A percentile compares a stretch with the other conserved stretches of the same genome.
phyloP scores from a whole-genome alignment of 2,329 filamentous ascomycete species.

The Trichoderma guizhouense region DNA sequence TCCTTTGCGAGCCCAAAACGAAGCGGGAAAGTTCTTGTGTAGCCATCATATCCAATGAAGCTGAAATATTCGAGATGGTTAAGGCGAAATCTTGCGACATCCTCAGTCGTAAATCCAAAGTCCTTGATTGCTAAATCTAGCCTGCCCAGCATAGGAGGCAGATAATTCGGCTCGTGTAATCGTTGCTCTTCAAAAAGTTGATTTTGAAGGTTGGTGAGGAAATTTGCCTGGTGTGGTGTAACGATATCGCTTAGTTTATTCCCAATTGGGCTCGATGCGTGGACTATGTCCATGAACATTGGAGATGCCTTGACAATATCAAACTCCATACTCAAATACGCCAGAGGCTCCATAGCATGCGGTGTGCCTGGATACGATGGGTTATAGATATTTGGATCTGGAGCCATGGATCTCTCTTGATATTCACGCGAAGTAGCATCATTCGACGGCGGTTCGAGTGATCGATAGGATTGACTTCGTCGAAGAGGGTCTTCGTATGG shows the following conservation, averaged over 20 bases:
- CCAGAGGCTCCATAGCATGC: constrained; percentile 49
- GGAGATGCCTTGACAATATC: constrained; percentile 56
- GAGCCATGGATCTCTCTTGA: constrained; percentile 47
- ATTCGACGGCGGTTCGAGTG: constrained; percentile 52
- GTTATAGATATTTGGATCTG: constrained; percentile 50
- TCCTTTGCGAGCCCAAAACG: constrained; percentile 57
- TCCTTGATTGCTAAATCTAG: constrained; percentile 54
- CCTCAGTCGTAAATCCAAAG: constrained; percentile 52
- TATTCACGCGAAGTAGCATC: constrained; percentile 42
- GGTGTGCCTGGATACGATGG: constrained; percentile 41
- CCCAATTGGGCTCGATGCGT: constrained; percentile 45
- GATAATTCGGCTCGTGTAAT: constrained; percentile 58
- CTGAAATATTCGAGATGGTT: constrained; percentile 54
- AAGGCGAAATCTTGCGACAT: constrained; percentile 49
- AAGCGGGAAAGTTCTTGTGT: constrained; percentile 47
- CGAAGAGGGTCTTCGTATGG: constrained; percentile 47
- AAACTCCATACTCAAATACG: constrained; percentile 57
- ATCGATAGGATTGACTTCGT: constrained; percentile 47
- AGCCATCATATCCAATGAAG: constrained; percentile 52
- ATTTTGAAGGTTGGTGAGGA: constrained; percentile 47
- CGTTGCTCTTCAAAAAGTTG: constrained; percentile 56
- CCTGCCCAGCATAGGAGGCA: constrained; percentile 60
- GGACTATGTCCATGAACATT: constrained; percentile 55
- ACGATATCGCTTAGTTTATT: constrained; percentile 55
- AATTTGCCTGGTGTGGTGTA: constrained; percentile 49